These are phyloP conservation scores for Arthrobotrys musiformis DNA, from an alignment of 2,329 filamentous ascomycete genomes.

Conservation along the genomic window DNA sequence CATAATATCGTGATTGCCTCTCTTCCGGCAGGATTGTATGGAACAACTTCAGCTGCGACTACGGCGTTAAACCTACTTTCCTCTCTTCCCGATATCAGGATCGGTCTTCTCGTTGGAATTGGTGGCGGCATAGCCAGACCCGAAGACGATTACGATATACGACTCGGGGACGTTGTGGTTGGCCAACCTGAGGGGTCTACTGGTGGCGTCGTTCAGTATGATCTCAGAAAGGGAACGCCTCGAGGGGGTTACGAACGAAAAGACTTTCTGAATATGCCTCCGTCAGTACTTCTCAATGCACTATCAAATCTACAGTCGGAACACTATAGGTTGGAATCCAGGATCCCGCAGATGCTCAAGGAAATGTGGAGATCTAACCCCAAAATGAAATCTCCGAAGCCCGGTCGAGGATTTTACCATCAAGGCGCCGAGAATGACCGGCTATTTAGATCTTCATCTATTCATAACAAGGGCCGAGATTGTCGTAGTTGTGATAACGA, in stretches of 20 bases:
- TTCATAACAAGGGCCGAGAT: slow-evolving; percentile 10
- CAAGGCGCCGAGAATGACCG: not conserved
- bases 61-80: slow-evolving; percentile 1
- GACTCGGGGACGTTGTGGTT: slow-evolving; percentile 15
- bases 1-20: slow-evolving; percentile 37
- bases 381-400: slow-evolving; percentile 19
- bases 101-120: slow-evolving; percentile 25
- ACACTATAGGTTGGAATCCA: not conserved
- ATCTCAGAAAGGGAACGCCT: slow-evolving; percentile 10
- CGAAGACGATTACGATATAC: not conserved
- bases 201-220: slow-evolving; percentile 40
- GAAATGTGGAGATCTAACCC: not conserved
- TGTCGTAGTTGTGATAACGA: slow-evolving; percentile 56
- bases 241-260: not conserved
- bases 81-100: slow-evolving; percentile 17
- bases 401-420: not conserved
- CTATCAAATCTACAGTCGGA: slow-evolving; percentile 13
- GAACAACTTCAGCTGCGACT: slow-evolving; percentile 31
- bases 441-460: slow-evolving; percentile 17
- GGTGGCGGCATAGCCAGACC: not conserved
- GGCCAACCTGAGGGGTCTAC: not conserved
- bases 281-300: slow-evolving; percentile 17
- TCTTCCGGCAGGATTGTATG: not conserved
- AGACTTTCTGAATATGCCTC: slow-evolving; percentile 37
- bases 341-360: slow-evolving; percentile 2